phyloP scores from a whole-genome alignment of 2,329 filamentous ascomycete species.

The Penicillium janthinellum region DNA sequence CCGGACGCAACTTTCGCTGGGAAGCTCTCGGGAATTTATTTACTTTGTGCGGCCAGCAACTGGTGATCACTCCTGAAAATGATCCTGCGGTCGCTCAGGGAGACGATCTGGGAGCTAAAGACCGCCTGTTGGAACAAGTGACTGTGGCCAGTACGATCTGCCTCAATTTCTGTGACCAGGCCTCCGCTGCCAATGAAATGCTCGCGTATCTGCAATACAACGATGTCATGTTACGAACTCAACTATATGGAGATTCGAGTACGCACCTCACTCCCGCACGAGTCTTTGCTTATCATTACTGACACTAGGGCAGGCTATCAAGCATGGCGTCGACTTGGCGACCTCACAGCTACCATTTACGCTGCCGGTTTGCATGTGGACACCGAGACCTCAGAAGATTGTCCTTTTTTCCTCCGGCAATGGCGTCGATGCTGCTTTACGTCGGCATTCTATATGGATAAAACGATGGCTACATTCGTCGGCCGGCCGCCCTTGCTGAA shows the following conservation, averaged over 20 bases:
- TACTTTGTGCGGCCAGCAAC: constrained; percentile 41
- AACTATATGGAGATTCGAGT: constrained; percentile 41
- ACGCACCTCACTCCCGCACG: constrained; percentile 27
- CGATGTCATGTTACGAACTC: constrained; percentile 36
- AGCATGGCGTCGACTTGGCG: constrained; percentile 52
- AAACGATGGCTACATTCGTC: constrained; percentile 53
- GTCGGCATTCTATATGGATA: constrained; percentile 50
- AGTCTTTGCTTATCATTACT: background rate
- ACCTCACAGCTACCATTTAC: constrained; percentile 50
- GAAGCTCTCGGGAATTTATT: constrained; percentile 46
- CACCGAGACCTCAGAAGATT: constrained; percentile 29
- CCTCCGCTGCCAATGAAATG: constrained; percentile 36
- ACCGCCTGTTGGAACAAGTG: constrained; percentile 34
- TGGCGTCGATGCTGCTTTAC: constrained; percentile 47
- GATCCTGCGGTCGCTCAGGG: constrained; percentile 33
- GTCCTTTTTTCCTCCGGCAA: constrained; percentile 45
- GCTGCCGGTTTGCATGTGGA: constrained; percentile 53
- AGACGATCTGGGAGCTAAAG: constrained; percentile 27
- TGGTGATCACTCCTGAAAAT: constrained; percentile 33
- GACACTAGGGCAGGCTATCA: constrained; percentile 42
- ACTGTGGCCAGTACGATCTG: constrained; percentile 39
- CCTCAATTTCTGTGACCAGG: constrained; percentile 36
- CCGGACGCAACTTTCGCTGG: constrained; percentile 41
- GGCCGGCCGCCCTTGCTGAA: constrained; percentile 52
- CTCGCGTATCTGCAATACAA: constrained; percentile 40